Evolutionary conservation across 1,284 basidiomycete genomes (phyloP), one percentile per base, ranked within the genome.

Genomic region (Cryptococcus sp.): DNA sequence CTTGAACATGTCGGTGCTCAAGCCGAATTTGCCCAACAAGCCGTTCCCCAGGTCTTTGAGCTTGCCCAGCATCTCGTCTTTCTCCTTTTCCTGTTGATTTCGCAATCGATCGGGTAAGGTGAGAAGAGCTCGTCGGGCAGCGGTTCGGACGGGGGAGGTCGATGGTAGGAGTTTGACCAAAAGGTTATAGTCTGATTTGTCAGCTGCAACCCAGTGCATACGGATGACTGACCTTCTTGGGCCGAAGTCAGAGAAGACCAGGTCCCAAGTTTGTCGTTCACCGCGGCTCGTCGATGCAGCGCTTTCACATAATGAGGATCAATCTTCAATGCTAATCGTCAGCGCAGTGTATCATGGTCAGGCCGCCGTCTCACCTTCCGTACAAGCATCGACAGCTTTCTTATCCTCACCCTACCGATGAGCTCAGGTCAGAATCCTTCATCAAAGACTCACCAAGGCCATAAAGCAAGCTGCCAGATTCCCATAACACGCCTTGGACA

Each of bases 1-100:
- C 73, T 97, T 86, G 79, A 98, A 98, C 74, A 90, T 93, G 64
- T 93, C 83, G 0, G 89, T 92, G 22, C 85, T 90, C 53, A 93
- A 69, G 14, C 89, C 90, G 65, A 93, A 92, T 77, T 63, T 72
- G 83, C 92, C 91, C n/a, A 98, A 76, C 36, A 98, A 76, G 46
- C 79, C 87, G 65, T 98, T 91, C 0, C 94, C 94, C 5, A 98
- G 69, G 1, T 86, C 88, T 69, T 98, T 97, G 47, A 98, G 73
- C 72, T 98, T 97, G 51, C 77, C 81, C 59, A 97, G 57, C 88
- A 97, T 94, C 69, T 97, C 94, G 9, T 80, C 80, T 50, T 89
- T 94, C 71, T 98, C 94, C 57, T 76, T 78, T 68, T 92, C 86
- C 70, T 90, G 88, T 22, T 86, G 85, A 9, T 75, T 78, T 57